Percentiles rank a stretch among this genome's conserved stretches.
These are phyloP conservation scores for Yarrowia porcina DNA, from an alignment of 805 yeast species.

Conservation along the genomic window DNA sequence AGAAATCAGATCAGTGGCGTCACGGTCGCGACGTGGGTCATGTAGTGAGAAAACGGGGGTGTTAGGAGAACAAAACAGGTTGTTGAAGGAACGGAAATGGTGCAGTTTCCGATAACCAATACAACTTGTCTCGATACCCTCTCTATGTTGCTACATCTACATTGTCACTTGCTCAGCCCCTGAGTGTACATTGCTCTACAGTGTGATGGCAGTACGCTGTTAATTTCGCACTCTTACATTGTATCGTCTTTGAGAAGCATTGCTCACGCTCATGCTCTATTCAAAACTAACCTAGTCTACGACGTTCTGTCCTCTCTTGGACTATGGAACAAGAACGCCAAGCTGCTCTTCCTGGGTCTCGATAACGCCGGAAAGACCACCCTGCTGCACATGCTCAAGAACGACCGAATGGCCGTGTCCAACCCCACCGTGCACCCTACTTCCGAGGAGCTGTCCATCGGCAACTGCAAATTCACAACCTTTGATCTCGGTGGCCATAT, in stretches of 20 bases:
- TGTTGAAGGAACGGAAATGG: too few species aligned
- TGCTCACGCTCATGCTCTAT: too few species aligned
- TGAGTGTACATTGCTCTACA: background rate
- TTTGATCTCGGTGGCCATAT: slow-evolving; percentile 98
- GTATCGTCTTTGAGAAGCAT: too few species aligned
- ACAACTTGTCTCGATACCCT: too few species aligned
- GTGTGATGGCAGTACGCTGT: too few species aligned
- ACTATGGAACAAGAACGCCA: slow-evolving; percentile 91
- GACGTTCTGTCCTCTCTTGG: slow-evolving; percentile 77
- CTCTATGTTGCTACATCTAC: background rate
- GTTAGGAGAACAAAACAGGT: too few species aligned
- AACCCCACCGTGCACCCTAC: slow-evolving; percentile 98
- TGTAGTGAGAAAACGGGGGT: too few species aligned
- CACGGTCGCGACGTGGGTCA: too few species aligned
- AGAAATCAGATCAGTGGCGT: background rate
- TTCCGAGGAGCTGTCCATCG: slow-evolving; percentile 95
- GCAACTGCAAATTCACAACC: slow-evolving; percentile 94
- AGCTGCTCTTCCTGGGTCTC: slow-evolving; percentile 89
- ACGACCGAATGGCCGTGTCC: slow-evolving; percentile 95
- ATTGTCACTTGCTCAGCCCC: background rate
- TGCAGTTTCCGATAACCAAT: too few species aligned
- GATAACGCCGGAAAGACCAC: slow-evolving; percentile 99
- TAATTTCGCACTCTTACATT: too few species aligned
- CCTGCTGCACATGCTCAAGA: slow-evolving; percentile 76
- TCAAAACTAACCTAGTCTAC: slow-evolving; percentile 46